A percentile compares a stretch with the other conserved stretches of the same genome.
These are phyloP conservation scores for Citrus medica DNA, from an alignment of 345 rosid species.

Conservation along the genomic window DNA sequence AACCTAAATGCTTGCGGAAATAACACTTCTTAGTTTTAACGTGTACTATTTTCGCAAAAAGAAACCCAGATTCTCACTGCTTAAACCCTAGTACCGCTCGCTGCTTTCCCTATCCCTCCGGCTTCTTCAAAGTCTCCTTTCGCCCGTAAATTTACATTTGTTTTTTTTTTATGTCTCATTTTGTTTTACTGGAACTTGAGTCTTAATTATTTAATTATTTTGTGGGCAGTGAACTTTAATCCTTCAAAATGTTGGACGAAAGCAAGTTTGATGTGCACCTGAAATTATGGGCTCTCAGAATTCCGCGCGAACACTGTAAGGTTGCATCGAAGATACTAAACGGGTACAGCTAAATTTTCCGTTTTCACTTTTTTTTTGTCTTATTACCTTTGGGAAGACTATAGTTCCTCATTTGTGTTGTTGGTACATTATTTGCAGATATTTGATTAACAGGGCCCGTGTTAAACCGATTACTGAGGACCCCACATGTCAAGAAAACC, in stretches of 20 bases:
- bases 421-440: conserved; percentile 34
- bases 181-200: not conserved
- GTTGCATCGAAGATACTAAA: conserved; percentile 54
- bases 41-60: not conserved
- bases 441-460: conserved; percentile 77
- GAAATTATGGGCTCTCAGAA: conserved; percentile 72
- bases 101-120: not conserved
- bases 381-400: too few relatives aligned
- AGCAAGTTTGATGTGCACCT: conserved; percentile 67
- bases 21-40: too few relatives aligned
- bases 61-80: not conserved
- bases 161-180: too few relatives aligned
- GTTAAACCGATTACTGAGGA: conserved; percentile 82
- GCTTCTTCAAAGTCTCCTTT: not conserved
- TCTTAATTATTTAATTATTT: too few relatives aligned
- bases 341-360: conserved; percentile 41
- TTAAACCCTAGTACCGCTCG: not conserved
- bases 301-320: conserved; percentile 82
- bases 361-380: not conserved
- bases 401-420: not conserved
- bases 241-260: conserved; percentile 52
- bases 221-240: not conserved
- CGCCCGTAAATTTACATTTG: not conserved
- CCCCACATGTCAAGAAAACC: conserved; percentile 56
- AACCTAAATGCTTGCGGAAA: too few relatives aligned